These are phyloP conservation scores for Arxiozyma telluris DNA, from an alignment of 1,139 yeast genomes.

Conservation along the genomic window DNA sequence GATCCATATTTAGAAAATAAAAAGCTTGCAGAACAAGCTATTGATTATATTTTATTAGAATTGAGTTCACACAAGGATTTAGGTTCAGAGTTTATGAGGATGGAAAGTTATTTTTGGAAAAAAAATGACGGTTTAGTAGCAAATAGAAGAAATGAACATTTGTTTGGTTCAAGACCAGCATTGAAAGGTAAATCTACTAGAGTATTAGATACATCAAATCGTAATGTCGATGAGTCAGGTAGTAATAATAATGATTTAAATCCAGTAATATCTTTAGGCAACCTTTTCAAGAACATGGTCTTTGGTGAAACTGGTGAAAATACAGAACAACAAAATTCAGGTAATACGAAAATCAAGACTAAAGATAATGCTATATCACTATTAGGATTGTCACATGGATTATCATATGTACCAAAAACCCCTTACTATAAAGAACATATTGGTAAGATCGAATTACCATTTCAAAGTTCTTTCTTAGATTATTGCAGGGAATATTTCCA, in stretches of 20 bases:
- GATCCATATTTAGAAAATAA: conserved; percentile 87
- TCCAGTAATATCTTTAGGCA: conserved; percentile 12
- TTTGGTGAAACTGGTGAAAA: conserved; percentile 12
- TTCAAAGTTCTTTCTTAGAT: conserved; percentile 70
- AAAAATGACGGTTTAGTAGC: conserved; percentile 27
- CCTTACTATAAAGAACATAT: conserved; percentile 35
- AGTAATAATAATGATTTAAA: conserved; percentile 2
- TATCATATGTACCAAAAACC: conserved; percentile 34
- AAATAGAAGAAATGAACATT: conserved; percentile 9
- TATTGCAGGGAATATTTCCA: conserved; percentile 91
- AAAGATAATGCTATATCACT: conserved; percentile 17
- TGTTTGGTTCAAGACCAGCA: conserved; percentile 4
- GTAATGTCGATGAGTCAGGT: not conserved
- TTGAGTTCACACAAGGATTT: conserved; percentile 59
- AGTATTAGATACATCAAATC: not conserved
- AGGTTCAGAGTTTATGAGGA: conserved; percentile 51
- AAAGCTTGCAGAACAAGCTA: conserved; percentile 60
- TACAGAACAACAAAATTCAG: conserved; percentile 6
- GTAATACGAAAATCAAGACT: conserved; percentile 3
- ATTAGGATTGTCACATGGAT: conserved; percentile 40
- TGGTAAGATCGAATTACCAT: conserved; percentile 44
- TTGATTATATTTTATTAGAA: conserved; percentile 63
- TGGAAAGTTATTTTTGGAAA: conserved; percentile 55
- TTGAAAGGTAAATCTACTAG: not conserved
- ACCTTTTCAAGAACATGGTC: conserved; percentile 20